Evolutionary conservation across 2,329 filamentous ascomycete genomes (phyloP).

Genomic region (Colletotrichum sp.): DNA sequence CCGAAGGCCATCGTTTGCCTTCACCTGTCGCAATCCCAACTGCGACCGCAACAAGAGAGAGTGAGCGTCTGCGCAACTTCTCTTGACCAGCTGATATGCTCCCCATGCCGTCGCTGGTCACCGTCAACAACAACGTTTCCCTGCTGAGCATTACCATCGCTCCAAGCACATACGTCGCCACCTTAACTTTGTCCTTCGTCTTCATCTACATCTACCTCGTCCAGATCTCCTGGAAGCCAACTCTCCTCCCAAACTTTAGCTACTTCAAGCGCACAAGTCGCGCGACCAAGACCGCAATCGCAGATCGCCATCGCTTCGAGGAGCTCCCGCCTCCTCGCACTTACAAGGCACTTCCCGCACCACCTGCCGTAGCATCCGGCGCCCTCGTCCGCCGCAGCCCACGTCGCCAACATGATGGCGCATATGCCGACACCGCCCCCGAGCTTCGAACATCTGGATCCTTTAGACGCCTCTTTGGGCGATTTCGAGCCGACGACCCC

Average conservation of each 20-base stretch:
- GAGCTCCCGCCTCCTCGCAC: conserved; percentile 10
- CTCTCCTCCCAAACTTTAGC: conserved; percentile 23
- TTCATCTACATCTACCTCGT: conserved; percentile 55
- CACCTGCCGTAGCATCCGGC: conserved; percentile 15
- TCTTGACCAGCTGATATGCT: conserved; percentile 11
- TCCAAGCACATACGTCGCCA: conserved; percentile 61
- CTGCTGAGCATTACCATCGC: conserved; percentile 63
- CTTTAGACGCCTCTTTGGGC: conserved; percentile 57
- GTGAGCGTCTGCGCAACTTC: not conserved
- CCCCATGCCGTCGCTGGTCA: conserved; percentile 63
- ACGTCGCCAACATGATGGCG: conserved; percentile 22
- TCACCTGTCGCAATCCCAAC: conserved; percentile 7
- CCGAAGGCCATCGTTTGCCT: not conserved
- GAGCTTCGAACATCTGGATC: conserved; percentile 40
- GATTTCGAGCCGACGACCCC: conserved; percentile 57
- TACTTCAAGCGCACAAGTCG: conserved; percentile 23
- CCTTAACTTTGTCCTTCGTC: conserved; percentile 51
- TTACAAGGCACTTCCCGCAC: conserved; percentile 22
- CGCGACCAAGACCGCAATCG: conserved; percentile 22
- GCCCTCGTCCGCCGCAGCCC: conserved; percentile 15
- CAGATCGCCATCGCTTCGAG: conserved; percentile 7
- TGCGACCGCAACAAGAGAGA: not conserved
- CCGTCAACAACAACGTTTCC: conserved; percentile 65
- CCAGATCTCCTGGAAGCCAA: conserved; percentile 28
- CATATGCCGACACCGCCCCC: conserved; percentile 25